Percentiles rank a stretch among this genome's conserved stretches.
phyloP scores from a whole-genome alignment of 345 rosid genomes.

The Trapa bicornis region DNA sequence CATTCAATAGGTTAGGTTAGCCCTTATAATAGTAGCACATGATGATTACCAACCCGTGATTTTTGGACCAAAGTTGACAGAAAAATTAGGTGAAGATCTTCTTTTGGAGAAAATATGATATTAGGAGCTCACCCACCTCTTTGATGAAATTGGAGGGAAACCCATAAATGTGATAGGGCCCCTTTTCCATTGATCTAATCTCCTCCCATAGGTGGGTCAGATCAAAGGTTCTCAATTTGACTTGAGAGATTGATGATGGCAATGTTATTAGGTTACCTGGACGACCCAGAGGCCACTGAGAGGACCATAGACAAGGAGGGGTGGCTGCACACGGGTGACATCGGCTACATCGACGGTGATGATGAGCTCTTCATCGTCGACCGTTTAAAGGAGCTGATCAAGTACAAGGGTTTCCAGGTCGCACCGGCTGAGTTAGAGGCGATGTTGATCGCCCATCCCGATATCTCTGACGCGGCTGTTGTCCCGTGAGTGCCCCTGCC shows the following conservation, averaged over 20 bases:
- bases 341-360: conserved; percentile 51
- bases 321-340: conserved; percentile 56
- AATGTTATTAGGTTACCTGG: conserved; percentile 34
- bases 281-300: conserved; percentile 37
- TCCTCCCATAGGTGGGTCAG: no score
- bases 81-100: background rate
- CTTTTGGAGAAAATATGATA: background rate
- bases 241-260: no score
- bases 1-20: no score
- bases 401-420: conserved; percentile 57
- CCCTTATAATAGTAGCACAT: no score
- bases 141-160: no score
- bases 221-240: no score
- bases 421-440: conserved; percentile 68
- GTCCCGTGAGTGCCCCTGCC: conserved; percentile 30
- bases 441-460: conserved; percentile 33
- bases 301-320: conserved; percentile 43
- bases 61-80: background rate
- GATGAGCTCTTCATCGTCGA: conserved; percentile 51
- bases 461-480: conserved; percentile 52
- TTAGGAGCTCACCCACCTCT: background rate
- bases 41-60: no score
- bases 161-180: background rate
- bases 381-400: conserved; percentile 51
- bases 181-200: no score